Evolutionary conservation across 2,329 filamentous ascomycete genomes (phyloP).

Genomic region (Colletotrichum musicola): DNA sequence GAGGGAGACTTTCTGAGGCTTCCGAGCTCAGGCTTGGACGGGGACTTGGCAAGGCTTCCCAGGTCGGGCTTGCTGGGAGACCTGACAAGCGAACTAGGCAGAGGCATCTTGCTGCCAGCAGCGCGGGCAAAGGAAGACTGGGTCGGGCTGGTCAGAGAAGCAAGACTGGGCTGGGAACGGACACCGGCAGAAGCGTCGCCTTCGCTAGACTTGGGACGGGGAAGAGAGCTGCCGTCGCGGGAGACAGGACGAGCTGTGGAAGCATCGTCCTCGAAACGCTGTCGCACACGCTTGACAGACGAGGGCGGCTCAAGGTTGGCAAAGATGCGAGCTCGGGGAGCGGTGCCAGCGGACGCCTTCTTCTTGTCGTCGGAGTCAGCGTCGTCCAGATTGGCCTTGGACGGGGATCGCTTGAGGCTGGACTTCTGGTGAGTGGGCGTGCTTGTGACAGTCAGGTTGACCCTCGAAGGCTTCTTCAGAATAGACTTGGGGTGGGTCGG

Average conservation of each 20-base stretch:
- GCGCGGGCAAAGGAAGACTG: conserved; percentile 78
- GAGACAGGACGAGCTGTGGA: conserved; percentile 74
- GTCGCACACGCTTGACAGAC: conserved; percentile 78
- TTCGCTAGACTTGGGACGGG: conserved; percentile 61
- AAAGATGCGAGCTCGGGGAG: conserved; percentile 32
- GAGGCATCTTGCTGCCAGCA: conserved; percentile 66
- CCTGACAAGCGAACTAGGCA: conserved; percentile 56
- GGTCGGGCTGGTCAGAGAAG: conserved; percentile 80
- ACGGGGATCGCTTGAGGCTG: conserved; percentile 51
- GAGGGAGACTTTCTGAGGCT: conserved; percentile 63
- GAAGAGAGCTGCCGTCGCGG: conserved; percentile 62
- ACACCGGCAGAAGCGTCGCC: conserved; percentile 51
- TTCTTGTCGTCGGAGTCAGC: conserved; percentile 59
- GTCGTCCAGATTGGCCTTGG: conserved; percentile 76
- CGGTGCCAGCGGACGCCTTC: conserved; percentile 16
- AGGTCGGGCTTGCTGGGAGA: conserved; percentile 40
- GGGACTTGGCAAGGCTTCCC: conserved; percentile 54
- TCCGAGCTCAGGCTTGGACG: conserved; percentile 61
- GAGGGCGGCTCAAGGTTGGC: conserved; percentile 48
- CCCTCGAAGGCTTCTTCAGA: conserved; percentile 61
- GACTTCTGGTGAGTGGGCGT: conserved; percentile 49
- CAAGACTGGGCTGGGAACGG: conserved; percentile 62
- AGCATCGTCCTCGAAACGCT: conserved; percentile 75
- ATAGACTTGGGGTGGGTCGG: conserved; percentile 43
- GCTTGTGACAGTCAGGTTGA: conserved; percentile 46